Conservation (phyloP, 164 flowering plant genomes). For the Magnolia changhungtana region DNA sequence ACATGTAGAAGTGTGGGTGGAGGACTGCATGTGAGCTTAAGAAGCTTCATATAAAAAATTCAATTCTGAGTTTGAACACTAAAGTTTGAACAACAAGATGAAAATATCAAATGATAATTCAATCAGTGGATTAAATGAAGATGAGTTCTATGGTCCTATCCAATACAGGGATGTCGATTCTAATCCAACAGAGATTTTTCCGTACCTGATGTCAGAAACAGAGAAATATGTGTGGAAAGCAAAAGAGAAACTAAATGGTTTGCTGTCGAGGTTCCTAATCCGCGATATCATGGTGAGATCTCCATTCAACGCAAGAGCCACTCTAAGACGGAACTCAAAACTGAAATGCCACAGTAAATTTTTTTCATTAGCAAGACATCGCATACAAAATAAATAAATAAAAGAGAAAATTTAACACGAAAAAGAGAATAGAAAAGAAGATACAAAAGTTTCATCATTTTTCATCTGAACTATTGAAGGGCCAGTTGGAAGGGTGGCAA, state of each 20-base stretch:
- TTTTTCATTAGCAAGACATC: background rate
- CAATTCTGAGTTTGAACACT: no score
- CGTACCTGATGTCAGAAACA: constrained; percentile 94
- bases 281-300: constrained; percentile 68
- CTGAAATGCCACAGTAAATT: constrained; percentile 31
- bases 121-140: background rate
- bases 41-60: no score
- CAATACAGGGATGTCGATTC: background rate
- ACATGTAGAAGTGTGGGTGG: no score
- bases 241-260: constrained; percentile 93
- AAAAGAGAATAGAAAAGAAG: no score
- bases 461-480: no score
- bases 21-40: no score
- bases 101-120: background rate
- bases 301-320: constrained; percentile 65
- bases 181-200: constrained; percentile 1
- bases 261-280: constrained; percentile 74
- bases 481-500: no score
- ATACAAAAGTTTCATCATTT: no score
- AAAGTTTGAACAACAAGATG: background rate
- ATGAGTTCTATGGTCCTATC: background rate
- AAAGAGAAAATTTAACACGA: background rate
- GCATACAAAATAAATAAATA: background rate
- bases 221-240: constrained; percentile 81
- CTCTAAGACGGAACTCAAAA: constrained; percentile 92